Evolutionary conservation across 2,329 filamentous ascomycete genomes (phyloP).

Genomic region (Colletotrichum liriopes): DNA sequence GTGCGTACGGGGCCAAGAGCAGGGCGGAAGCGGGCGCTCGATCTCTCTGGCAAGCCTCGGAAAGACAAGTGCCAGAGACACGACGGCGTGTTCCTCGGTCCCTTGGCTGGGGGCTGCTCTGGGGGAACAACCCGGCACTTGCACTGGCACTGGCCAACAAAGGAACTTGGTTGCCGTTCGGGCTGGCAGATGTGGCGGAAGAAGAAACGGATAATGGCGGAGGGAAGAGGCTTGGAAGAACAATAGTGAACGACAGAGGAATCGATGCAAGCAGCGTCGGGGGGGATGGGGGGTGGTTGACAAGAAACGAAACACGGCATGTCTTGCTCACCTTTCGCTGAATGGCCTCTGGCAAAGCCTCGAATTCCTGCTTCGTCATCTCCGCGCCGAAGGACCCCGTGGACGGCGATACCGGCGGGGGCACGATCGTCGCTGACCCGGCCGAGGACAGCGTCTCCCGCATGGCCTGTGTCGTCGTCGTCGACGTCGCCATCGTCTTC

Average conservation of each 20-base stretch:
- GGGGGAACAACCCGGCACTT: constrained; percentile 26
- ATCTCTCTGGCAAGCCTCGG: not conserved
- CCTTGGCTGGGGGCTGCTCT: constrained; percentile 13
- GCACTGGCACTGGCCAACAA: constrained; percentile 31
- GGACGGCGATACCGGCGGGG: constrained; percentile 44
- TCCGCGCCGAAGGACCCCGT: constrained; percentile 39
- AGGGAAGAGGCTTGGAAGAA: not conserved
- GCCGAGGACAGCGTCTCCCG: constrained; percentile 23
- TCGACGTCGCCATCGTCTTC: constrained; percentile 17
- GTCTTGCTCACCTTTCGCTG: constrained; percentile 68
- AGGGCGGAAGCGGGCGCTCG: constrained; percentile 2
- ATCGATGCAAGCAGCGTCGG: not conserved
- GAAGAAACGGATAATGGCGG: constrained; percentile 7
- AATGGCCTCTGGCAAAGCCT: constrained; percentile 68
- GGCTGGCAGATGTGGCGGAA: constrained; percentile 22
- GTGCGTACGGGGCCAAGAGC: not conserved
- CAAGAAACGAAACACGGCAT: constrained; percentile 8
- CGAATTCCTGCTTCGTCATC: constrained; percentile 61
- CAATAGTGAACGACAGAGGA: not conserved
- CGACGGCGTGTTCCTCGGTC: constrained; percentile 10
- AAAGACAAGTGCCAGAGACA: not conserved
- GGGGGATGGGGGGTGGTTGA: not conserved
- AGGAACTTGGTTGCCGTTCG: constrained; percentile 14
- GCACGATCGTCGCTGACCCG: constrained; percentile 9
- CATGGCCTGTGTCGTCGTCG: constrained; percentile 6